Evolutionary conservation across 257 asterid species (phyloP), one percentile per base, ranked within the genome.

Genomic region (Solanum ahanhuiri): DNA sequence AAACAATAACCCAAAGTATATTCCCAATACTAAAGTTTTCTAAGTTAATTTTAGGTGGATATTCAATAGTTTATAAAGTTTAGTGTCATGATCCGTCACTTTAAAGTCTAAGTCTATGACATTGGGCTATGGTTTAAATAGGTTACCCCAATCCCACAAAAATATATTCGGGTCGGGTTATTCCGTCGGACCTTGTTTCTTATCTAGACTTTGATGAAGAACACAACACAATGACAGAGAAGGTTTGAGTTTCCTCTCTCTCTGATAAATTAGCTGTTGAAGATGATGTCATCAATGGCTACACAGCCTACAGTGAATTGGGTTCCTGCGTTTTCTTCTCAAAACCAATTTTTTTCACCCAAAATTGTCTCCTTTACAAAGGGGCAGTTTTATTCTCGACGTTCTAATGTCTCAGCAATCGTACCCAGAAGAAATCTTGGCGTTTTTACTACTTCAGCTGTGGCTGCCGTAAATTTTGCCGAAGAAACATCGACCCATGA

Each of bases 221-320:
- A 75, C 82, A 22, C 54, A 12, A 37, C 18, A n/a, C 57, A 75
- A 37, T 34, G 6, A 12, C 57, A 22, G 7, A 75, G 57, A 17
- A 75, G 11, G 8, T 37, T 31, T 22, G 82, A 37, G 3, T 37
- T 37, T 37, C 82, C 20, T 12, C 82, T 73, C 43, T 33, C 45
- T 33, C 12, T 39, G 5, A 64, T 57, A 64, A 64, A 34, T 34
- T 75, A 70, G 31, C 67, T 25, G 67, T 20, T 37, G 23, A 30
- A 39, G 57, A 88, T 75, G 88, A 88, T 85, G 90, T 81, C 48
- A 28, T 81, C 92, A 14, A 75, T 81, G 41, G 77, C 87, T 45
- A 85, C 63, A 20, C 88, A 45, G 2, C 12, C 85, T 20, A 33
- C 37, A 12, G 57, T 79, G 28, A 82, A 51, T 86, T 54, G 67